Evolutionary conservation across 768 basidiomycete genomes (phyloP).

Genomic region (Trametes villosa): DNA sequence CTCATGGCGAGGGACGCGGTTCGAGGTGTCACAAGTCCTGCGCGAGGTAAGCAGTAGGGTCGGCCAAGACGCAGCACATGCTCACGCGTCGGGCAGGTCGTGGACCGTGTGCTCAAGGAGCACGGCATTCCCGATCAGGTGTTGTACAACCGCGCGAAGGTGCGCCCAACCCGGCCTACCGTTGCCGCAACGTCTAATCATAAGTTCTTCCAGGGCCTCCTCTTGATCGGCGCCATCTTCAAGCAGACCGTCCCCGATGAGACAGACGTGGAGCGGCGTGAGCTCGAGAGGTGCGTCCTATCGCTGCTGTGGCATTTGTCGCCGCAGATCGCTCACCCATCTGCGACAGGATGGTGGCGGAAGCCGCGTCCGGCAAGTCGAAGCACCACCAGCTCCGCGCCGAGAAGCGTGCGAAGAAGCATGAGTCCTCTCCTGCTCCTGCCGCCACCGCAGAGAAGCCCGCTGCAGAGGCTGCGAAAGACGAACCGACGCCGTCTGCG

Average conservation of each 20-base stretch:
- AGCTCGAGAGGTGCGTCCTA: constrained; percentile 80
- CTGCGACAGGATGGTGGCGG: constrained; percentile 74
- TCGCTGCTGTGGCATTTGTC: too few relatives aligned
- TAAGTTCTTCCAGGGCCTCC: constrained; percentile 60
- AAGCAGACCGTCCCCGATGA: constrained; percentile 85
- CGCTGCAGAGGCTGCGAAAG: background rate
- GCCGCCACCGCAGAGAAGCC: background rate
- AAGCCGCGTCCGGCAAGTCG: constrained; percentile 75
- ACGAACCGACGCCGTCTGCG: constrained; percentile 8
- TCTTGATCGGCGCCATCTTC: constrained; percentile 89
- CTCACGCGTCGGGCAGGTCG: constrained; percentile 49
- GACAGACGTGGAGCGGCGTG: constrained; percentile 90
- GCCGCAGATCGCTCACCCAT: too few relatives aligned
- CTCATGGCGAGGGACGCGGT: constrained; percentile 95
- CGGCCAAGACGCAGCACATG: constrained; percentile 1
- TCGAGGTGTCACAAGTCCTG: constrained; percentile 92
- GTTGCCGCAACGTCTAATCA: background rate
- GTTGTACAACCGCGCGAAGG: constrained; percentile 85
- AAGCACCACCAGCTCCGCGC: constrained; percentile 47
- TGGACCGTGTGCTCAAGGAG: constrained; percentile 86
- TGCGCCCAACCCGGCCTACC: constrained; percentile 34
- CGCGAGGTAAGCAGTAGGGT: constrained; percentile 53
- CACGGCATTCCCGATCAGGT: constrained; percentile 70
- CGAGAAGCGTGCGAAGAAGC: constrained; percentile 17
- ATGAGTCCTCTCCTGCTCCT: constrained; percentile 2